phyloP scores from a whole-genome alignment of 2,329 filamentous ascomycete species.

The Colletotrichum lupini region DNA sequence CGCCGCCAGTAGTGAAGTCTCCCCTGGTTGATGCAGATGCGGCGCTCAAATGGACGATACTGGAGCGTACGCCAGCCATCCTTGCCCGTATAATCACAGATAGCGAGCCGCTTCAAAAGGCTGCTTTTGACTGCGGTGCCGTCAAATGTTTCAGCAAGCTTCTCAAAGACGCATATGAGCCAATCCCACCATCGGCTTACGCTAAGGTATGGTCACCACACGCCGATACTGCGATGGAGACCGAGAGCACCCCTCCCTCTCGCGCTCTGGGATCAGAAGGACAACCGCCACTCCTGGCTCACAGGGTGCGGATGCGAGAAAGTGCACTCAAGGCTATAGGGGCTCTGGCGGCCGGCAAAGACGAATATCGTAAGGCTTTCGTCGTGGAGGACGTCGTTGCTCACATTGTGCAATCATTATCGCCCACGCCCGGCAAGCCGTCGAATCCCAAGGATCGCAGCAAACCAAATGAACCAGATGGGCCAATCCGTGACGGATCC shows the following conservation, averaged over 20 bases:
- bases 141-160: conserved; percentile 59
- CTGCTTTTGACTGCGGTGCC: conserved; percentile 75
- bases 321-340: conserved; percentile 82
- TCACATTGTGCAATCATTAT: conserved; percentile 85
- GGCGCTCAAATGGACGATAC: conserved; percentile 61
- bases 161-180: conserved; percentile 63
- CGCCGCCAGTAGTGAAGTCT: conserved; percentile 27
- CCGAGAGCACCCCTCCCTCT: conserved; percentile 47
- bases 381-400: conserved; percentile 84
- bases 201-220: conserved; percentile 53
- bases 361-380: conserved; percentile 84
- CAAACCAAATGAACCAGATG: conserved; percentile 51
- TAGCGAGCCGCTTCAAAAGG: conserved; percentile 82
- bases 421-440: conserved; percentile 64
- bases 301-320: conserved; percentile 82
- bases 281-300: conserved; percentile 68
- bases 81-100: conserved; percentile 84
- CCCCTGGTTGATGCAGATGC: conserved; percentile 48
- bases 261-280: conserved; percentile 70
- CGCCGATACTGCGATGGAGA: conserved; percentile 47
- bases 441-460: conserved; percentile 54
- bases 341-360: conserved; percentile 83
- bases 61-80: conserved; percentile 79
- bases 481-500: conserved; percentile 39
- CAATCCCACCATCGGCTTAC: conserved; percentile 47